These are phyloP conservation scores for Backusella tarrabulga DNA, from an alignment of 192 early-diverging fungal genomes.

Conservation along the genomic window DNA sequence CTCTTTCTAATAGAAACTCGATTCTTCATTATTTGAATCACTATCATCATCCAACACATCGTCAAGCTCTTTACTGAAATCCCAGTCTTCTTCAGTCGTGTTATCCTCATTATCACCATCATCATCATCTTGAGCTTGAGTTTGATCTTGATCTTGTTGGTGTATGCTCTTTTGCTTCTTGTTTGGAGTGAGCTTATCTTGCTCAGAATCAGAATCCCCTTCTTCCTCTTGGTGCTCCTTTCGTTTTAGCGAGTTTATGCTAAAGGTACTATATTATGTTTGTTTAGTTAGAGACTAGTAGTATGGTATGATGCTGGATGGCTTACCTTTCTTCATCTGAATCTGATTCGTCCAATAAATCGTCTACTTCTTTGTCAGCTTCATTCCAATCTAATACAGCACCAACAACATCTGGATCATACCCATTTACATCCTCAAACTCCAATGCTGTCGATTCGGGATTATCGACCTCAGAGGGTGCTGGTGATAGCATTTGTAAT, in stretches of 20 bases:
- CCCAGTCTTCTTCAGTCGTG: not conserved
- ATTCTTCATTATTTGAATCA: not conserved
- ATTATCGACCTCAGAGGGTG: constrained; percentile 37
- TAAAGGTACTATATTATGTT: not conserved
- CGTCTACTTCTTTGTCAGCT: constrained; percentile 36
- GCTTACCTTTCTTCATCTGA: constrained; percentile 11
- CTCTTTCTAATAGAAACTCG: not conserved
- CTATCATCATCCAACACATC: not conserved
- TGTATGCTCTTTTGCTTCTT: not conserved
- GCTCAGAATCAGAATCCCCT: not conserved
- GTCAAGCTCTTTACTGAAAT: not conserved
- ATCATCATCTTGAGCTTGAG: not conserved
- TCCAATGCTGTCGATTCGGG: constrained; percentile 33
- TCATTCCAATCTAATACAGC: constrained; percentile 42
- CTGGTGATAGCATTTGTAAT: constrained; percentile 22
- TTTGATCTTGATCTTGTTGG: too few species aligned
- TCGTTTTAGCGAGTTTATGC: not conserved
- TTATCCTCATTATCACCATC: not conserved
- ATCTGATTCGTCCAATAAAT: not conserved
- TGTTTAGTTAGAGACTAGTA: too few species aligned
- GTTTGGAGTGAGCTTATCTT: not conserved
- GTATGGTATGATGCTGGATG: not conserved
- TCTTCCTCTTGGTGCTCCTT: not conserved
- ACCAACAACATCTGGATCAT: constrained; percentile 18
- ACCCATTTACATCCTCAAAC: constrained; percentile 30